Evolutionary conservation across 2,329 filamentous ascomycete species (phyloP).

Genomic region (Clonostachys rhizophaga): DNA sequence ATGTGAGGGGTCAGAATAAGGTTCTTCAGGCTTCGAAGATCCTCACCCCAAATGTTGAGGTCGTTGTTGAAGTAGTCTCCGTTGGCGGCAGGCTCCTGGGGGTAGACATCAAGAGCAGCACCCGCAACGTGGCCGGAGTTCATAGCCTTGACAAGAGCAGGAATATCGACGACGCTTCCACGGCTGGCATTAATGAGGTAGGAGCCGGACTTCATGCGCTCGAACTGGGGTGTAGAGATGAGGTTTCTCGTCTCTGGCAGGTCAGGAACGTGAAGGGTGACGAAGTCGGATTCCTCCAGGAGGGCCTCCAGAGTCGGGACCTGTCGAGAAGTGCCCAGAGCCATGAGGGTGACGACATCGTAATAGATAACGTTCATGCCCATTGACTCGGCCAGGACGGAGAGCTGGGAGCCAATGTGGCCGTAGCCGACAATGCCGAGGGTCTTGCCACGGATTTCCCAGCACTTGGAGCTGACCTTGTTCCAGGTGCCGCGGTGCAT

Average conservation of each 20-base stretch:
- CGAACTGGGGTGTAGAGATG: conserved; percentile 76
- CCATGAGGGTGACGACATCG: conserved; percentile 92
- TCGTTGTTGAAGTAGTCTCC: conserved; percentile 88
- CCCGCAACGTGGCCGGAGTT: conserved; percentile 83
- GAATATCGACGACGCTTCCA: conserved; percentile 90
- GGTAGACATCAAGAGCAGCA: conserved; percentile 95
- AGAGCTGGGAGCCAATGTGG: conserved; percentile 94
- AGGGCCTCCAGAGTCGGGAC: conserved; percentile 74
- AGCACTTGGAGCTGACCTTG: conserved; percentile 94
- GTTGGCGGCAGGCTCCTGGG: conserved; percentile 88
- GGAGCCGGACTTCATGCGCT: conserved; percentile 85
- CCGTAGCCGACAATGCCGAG: conserved; percentile 95
- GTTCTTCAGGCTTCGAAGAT: conserved; percentile 82
- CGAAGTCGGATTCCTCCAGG: conserved; percentile 78
- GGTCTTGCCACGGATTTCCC: conserved; percentile 97
- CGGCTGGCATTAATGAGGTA: conserved; percentile 97
- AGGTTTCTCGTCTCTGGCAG: conserved; percentile 88
- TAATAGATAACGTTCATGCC: conserved; percentile 98
- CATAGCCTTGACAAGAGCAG: conserved; percentile 84
- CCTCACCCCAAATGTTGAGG: conserved; percentile 80
- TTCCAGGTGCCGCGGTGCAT: conserved; percentile 96
- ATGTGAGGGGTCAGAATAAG: conserved; percentile 96
- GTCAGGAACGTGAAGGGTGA: conserved; percentile 93
- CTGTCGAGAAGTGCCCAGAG: conserved; percentile 81
- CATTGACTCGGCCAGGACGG: conserved; percentile 93